Evolutionary conservation across 805 yeast species (phyloP).

Genomic region (Kuraishia ogatae): DNA sequence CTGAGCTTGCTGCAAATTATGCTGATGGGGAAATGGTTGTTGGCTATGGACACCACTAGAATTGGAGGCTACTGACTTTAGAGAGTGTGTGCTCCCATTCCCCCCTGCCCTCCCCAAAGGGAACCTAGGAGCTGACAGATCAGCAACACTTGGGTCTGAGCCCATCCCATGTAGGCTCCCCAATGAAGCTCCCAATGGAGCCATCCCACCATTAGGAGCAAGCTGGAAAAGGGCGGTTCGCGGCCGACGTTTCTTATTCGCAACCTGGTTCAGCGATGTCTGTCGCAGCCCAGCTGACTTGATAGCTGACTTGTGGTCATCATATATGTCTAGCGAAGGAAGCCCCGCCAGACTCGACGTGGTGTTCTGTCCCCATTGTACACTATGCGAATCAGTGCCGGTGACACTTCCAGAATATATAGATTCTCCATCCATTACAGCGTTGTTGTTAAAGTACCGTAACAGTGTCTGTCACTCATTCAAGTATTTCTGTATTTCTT

Average conservation of each 20-base stretch:
- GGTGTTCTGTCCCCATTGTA: not conserved
- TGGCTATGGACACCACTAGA: not conserved
- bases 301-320: conserved; percentile 17
- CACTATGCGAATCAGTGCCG: not conserved
- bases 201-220: not conserved
- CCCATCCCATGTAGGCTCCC: not conserved
- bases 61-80: conserved; percentile 4
- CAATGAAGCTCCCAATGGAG: not conserved
- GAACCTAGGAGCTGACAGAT: not conserved
- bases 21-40: not conserved
- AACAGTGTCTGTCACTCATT: too few species aligned
- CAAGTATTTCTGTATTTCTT: too few species aligned
- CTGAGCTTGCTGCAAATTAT: not conserved
- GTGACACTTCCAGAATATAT: not conserved
- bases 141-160: conserved; percentile 3
- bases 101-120: not conserved
- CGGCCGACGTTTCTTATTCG: conserved; percentile 17
- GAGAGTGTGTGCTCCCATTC: not conserved
- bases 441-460: not conserved
- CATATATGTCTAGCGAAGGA: conserved; percentile 13
- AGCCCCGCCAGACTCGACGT: not conserved
- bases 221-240: conserved; percentile 11
- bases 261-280: conserved; percentile 12
- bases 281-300: conserved; percentile 22
- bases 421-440: not conserved